Percentiles rank a stretch among this genome's conserved stretches.
phyloP scores from a whole-genome alignment of 371 early-diverging fungal genomes.

The Mortierella sp. region DNA sequence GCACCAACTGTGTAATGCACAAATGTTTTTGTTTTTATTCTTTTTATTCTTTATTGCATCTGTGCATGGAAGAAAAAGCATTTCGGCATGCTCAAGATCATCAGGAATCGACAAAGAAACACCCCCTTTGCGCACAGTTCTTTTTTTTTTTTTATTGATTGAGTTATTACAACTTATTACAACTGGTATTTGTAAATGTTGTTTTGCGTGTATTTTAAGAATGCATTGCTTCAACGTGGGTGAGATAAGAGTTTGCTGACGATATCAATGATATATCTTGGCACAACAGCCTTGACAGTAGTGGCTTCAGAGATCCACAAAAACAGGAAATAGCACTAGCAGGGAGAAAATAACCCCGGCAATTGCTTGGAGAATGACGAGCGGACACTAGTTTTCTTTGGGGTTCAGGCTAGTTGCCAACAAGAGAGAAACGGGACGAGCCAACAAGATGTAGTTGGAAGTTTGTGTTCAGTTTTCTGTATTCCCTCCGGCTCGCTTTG shows the following conservation, averaged over 20 bases:
- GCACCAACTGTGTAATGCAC: background rate
- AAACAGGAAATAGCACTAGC: background rate
- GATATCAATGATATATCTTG: background rate
- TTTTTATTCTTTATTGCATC: background rate
- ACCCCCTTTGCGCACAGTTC: background rate
- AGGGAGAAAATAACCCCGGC: background rate
- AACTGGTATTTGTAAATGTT: too few species aligned
- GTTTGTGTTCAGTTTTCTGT: constrained; percentile 3
- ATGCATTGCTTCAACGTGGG: background rate
- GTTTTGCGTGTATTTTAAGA: background rate
- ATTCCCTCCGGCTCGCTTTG: constrained; percentile 16
- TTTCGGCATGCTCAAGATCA: background rate
- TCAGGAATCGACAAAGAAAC: background rate
- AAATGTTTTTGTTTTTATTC: background rate
- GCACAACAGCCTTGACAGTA: background rate
- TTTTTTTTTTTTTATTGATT: background rate
- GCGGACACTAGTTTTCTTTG: constrained; percentile 4
- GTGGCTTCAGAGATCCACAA: background rate
- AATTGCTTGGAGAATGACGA: background rate
- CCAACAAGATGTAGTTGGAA: background rate
- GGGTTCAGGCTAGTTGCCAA: background rate
- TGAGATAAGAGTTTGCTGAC: background rate
- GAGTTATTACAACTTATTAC: too few species aligned
- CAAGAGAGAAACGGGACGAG: background rate
- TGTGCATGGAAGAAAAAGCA: background rate